These are phyloP conservation scores for Pogostemon cablin DNA, from an alignment of 257 asterid genomes.

Conservation along the genomic window DNA sequence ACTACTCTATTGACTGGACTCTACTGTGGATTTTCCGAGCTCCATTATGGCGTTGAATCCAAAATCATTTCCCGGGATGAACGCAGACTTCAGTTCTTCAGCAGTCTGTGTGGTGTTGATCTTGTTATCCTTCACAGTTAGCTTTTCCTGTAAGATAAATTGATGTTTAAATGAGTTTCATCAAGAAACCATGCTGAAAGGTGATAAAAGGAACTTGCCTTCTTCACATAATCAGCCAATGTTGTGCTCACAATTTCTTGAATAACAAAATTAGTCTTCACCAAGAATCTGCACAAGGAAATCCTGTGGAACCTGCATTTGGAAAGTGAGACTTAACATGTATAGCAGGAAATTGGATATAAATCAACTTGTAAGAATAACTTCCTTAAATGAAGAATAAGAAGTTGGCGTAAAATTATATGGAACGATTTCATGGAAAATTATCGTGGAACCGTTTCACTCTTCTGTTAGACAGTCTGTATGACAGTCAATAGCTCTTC, in stretches of 20 bases:
- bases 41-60: constrained; percentile 76
- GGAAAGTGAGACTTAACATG: background rate
- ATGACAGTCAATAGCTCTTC: too few species aligned
- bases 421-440: too few species aligned
- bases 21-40: constrained; percentile 51
- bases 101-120: constrained; percentile 67
- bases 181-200: background rate
- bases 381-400: too few species aligned
- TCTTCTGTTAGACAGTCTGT: too few species aligned
- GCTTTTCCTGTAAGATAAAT: constrained; percentile 54
- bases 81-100: constrained; percentile 64
- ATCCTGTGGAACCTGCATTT: constrained; percentile 71
- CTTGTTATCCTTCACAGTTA: constrained; percentile 69
- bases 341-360: background rate
- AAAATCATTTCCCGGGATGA: constrained; percentile 67
- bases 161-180: constrained; percentile 4
- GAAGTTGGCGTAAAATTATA: too few species aligned
- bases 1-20: constrained; percentile 26
- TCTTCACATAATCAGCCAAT: constrained; percentile 66
- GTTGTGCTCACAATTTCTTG: constrained; percentile 69
- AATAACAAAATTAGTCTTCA: constrained; percentile 67
- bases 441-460: too few species aligned
- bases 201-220: constrained; percentile 48
- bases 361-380: too few species aligned
- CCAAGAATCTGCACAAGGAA: constrained; percentile 77